Evolutionary conservation across 2,329 filamentous ascomycete genomes (phyloP).

Genomic region (Dothiorella sarmentorum): DNA sequence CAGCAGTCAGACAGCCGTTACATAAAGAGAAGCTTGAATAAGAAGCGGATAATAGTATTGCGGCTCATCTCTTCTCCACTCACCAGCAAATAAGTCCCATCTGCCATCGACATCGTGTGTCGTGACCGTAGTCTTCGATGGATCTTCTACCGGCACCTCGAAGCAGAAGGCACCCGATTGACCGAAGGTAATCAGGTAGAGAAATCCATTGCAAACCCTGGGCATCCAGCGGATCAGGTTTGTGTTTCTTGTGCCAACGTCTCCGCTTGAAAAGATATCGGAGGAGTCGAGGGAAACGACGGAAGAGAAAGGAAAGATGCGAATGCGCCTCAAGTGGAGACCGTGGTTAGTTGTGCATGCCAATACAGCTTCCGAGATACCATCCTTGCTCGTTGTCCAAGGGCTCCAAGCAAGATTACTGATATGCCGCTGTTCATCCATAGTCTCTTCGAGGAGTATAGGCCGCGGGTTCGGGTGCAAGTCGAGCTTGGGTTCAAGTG

Average conservation of each 20-base stretch:
- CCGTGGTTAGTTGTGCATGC: constrained; percentile 34
- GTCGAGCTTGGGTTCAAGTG: constrained; percentile 1
- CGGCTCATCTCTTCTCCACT: not conserved
- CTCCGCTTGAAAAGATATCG: not conserved
- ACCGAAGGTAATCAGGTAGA: constrained; percentile 34
- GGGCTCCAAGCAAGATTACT: constrained; percentile 41
- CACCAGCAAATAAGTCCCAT: constrained; percentile 42
- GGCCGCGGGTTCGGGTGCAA: not conserved
- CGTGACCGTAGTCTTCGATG: constrained; percentile 22
- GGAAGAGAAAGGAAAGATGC: not conserved
- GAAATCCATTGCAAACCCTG: constrained; percentile 3
- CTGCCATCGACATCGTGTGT: constrained; percentile 38
- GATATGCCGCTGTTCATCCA: constrained; percentile 32
- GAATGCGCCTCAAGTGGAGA: constrained; percentile 9
- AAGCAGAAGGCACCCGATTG: constrained; percentile 28
- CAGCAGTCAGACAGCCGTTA: not conserved
- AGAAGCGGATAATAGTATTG: not conserved
- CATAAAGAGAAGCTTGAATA: not conserved
- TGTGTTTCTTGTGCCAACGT: not conserved
- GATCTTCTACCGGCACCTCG: constrained; percentile 26
- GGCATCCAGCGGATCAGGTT: constrained; percentile 16
- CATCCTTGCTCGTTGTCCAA: constrained; percentile 27
- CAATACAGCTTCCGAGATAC: constrained; percentile 29
- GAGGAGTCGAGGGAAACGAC: not conserved
- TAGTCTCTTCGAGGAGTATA: constrained; percentile 29